Evolutionary conservation across 2,329 filamentous ascomycete species (phyloP).

Genomic region (Anisogramma anomala): DNA sequence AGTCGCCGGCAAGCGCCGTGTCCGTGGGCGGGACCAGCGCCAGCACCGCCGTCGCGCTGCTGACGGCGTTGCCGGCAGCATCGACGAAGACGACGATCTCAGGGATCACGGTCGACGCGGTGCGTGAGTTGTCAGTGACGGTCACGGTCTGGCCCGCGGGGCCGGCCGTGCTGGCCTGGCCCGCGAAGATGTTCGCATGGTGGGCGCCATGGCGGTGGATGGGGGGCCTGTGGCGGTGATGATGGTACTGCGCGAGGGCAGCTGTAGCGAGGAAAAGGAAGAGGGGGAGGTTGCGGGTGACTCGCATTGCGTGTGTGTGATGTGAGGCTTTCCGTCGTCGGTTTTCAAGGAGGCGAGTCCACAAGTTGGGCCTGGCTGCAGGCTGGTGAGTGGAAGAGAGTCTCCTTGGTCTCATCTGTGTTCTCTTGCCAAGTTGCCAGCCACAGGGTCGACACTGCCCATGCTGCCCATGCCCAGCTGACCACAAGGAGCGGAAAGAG

Average conservation of each 20-base stretch:
- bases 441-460: too few relatives aligned
- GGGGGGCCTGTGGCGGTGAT: constrained; percentile 6
- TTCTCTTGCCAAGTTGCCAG: too few relatives aligned
- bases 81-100: constrained; percentile 51
- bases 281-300: background rate
- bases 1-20: background rate
- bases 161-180: constrained; percentile 14
- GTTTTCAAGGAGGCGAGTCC: too few relatives aligned
- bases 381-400: too few relatives aligned
- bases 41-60: constrained; percentile 30
- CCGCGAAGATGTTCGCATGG: constrained; percentile 1
- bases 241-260: constrained; percentile 9
- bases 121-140: constrained; percentile 26
- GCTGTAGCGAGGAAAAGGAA: constrained; percentile 2
- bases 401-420: too few relatives aligned
- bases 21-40: constrained; percentile 19
- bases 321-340: background rate
- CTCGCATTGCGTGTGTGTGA: constrained; percentile 3
- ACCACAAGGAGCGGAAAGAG: too few relatives aligned
- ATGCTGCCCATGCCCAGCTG: too few relatives aligned
- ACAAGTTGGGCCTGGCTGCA: too few relatives aligned
- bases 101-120: constrained; percentile 30
- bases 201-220: constrained; percentile 3
- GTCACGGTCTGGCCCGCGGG: constrained; percentile 19
- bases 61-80: constrained; percentile 39